phyloP scores from a whole-genome alignment of 768 basidiomycete species.

The Rhizopogon vinicolor region DNA sequence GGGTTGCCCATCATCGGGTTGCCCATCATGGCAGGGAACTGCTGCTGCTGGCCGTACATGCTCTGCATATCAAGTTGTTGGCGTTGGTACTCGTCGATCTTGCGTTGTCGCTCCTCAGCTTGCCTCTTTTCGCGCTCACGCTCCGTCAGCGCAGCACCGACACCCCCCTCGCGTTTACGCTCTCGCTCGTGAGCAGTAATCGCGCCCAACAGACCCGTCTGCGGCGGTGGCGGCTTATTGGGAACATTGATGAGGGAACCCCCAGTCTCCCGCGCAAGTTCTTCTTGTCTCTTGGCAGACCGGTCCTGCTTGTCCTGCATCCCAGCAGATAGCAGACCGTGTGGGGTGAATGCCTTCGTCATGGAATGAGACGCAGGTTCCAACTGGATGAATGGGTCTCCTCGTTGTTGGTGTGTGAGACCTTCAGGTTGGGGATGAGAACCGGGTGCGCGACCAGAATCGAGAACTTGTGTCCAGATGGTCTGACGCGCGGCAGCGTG shows the following conservation, averaged over 20 bases:
- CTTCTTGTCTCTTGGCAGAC: conserved; percentile 93
- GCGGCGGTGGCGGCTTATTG: conserved; percentile 89
- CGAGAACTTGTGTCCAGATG: conserved; percentile 89
- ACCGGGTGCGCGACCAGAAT: conserved; percentile 53
- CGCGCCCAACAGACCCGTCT: conserved; percentile 92
- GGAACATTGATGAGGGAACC: conserved; percentile 95
- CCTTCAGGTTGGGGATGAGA: conserved; percentile 32
- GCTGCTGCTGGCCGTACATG: conserved; percentile 50
- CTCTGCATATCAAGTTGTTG: conserved; percentile 90
- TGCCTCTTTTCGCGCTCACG: conserved; percentile 89
- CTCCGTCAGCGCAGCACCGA: conserved; percentile 93
- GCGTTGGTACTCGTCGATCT: conserved; percentile 86
- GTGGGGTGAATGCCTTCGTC: conserved; percentile 93
- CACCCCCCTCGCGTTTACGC: conserved; percentile 89
- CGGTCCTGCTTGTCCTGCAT: conserved; percentile 94
- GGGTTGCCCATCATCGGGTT: conserved; percentile 76
- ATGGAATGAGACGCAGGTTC: conserved; percentile 66
- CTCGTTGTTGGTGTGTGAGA: conserved; percentile 26
- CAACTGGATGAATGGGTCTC: conserved; percentile 70
- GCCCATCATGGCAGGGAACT: conserved; percentile 35
- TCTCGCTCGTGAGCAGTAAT: conserved; percentile 95
- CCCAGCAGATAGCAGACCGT: conserved; percentile 91
- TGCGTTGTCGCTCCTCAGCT: conserved; percentile 89
- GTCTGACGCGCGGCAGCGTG: conserved; percentile 57
- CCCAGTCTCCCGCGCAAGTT: conserved; percentile 87